Evolutionary conservation across 441 rosid genomes (phyloP).

Genomic region (Omphalea diandra): DNA sequence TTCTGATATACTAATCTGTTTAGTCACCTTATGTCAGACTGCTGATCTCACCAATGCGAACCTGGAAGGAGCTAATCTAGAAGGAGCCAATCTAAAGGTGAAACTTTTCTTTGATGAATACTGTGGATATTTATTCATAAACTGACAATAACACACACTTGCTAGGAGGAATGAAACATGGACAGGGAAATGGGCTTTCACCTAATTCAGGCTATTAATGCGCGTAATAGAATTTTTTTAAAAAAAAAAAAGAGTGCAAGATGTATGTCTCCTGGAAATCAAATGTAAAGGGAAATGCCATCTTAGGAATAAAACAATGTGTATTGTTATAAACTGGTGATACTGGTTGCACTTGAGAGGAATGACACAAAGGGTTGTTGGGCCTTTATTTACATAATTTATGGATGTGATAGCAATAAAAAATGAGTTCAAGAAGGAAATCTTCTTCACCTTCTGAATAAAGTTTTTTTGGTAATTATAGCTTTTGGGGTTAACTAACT

Average conservation of each 20-base stretch:
- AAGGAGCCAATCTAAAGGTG: constrained; percentile 97
- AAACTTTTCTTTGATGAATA: constrained; percentile 1
- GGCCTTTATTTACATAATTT: neutral
- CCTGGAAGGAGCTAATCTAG: constrained; percentile 88
- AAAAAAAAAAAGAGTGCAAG: neutral
- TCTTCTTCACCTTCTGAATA: neutral
- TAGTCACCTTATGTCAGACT: constrained; percentile 38
- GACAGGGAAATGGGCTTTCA: neutral
- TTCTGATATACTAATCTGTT: constrained; percentile 11
- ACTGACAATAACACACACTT: neutral
- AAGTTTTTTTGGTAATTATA: neutral
- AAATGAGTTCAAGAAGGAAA: neutral
- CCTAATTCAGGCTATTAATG: neutral
- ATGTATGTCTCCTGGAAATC: neutral
- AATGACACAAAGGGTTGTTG: neutral
- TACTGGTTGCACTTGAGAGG: neutral
- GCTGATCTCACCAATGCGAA: constrained; percentile 94
- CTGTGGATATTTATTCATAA: neutral
- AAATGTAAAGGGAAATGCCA: neutral
- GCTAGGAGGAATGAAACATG: neutral
- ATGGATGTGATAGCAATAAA: neutral
- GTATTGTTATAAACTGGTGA: neutral
- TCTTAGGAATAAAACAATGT: neutral
- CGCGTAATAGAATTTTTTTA: neutral
- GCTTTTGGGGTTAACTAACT: neutral